A percentile compares a stretch with the other conserved stretches of the same genome.
Conservation (phyloP, 2,329 filamentous ascomycete genomes). For the Fusarium torreyae region DNA sequence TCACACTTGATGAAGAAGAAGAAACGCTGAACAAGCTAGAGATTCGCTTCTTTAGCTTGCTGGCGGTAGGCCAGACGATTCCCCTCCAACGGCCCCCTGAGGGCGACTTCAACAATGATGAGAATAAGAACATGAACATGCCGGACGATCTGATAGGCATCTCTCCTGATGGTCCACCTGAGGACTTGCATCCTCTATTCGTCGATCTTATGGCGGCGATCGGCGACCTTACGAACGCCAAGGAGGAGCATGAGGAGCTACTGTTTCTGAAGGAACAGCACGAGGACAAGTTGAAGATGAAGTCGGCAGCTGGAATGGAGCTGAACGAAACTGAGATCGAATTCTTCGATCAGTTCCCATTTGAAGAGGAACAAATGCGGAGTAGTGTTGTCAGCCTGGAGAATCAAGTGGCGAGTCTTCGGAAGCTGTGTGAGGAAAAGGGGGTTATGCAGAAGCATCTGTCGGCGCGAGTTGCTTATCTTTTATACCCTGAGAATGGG, state of each 20-base stretch:
- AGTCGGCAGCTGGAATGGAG: constrained; percentile 48
- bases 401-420: constrained; percentile 55
- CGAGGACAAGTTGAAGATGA: constrained; percentile 56
- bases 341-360: constrained; percentile 61
- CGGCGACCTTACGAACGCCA: constrained; percentile 62
- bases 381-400: constrained; percentile 54
- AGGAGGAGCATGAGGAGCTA: constrained; percentile 64
- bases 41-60: constrained; percentile 57
- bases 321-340: constrained; percentile 59
- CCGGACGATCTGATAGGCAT: constrained; percentile 57
- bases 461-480: constrained; percentile 57
- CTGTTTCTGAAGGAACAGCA: constrained; percentile 57
- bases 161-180: constrained; percentile 52
- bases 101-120: constrained; percentile 19
- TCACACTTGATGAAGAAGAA: constrained; percentile 55
- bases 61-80: constrained; percentile 51
- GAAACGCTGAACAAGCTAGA: constrained; percentile 56
- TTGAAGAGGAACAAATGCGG: constrained; percentile 54
- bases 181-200: constrained; percentile 65
- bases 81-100: constrained; percentile 20
- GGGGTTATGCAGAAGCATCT: constrained; percentile 61
- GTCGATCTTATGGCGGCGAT: constrained; percentile 60
- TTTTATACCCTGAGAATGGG: constrained; percentile 55
- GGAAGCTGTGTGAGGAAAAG: constrained; percentile 58
- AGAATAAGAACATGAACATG: constrained; percentile 39